Evolutionary conservation across 1,139 yeast genomes (phyloP), one percentile per base, ranked within the genome.

Genomic region (Debaryomyces nepalensis): DNA sequence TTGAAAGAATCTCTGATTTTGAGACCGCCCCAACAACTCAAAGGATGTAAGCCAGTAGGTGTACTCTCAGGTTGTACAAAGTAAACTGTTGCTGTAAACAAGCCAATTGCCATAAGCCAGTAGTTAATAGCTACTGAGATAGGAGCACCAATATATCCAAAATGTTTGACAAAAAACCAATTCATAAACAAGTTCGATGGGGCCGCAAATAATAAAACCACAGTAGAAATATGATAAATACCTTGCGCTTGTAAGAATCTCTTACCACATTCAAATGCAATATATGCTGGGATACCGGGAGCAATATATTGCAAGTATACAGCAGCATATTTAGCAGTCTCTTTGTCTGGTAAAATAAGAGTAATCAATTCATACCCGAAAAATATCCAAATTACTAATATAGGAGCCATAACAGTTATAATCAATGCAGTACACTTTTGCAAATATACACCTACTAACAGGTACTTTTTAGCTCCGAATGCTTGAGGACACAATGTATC

Each of bases 401-500:
- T 65, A 2, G 82, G 75, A 3, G 68, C 21, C 80, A 78, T 77
- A 9, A 77, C 67, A 10, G 69, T 61, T 40, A 70, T 58, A 26
- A 80, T 72, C 42, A 83, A 66, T 5, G 83, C 73, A 11, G 75
- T 63, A 66, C 84, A 78, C 51, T 79, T 74, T 59, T 79, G 83
- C 47, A 77, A 65, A 43, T 77, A 75, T 7, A 70, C 54, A 1
- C 84, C 84, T 10, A 79, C 84, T 52, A 77, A 58, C 37, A 69
- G 71, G 53, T 73, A 75, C 47, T 70, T 75, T 36, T 70, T 67
- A 3, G 83, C 83, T 14, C 84, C 84, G 53, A 76, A 79, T 3
- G 83, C 83, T 54, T 79, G 84, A 1, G 84, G 82, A 50, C 82
- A 70, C 37, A 79, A 67, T 0, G 84, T 79, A 50, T 79, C 84